phyloP scores from a whole-genome alignment of 2,329 filamentous ascomycete genomes.

The Fonsecaea erecta region DNA sequence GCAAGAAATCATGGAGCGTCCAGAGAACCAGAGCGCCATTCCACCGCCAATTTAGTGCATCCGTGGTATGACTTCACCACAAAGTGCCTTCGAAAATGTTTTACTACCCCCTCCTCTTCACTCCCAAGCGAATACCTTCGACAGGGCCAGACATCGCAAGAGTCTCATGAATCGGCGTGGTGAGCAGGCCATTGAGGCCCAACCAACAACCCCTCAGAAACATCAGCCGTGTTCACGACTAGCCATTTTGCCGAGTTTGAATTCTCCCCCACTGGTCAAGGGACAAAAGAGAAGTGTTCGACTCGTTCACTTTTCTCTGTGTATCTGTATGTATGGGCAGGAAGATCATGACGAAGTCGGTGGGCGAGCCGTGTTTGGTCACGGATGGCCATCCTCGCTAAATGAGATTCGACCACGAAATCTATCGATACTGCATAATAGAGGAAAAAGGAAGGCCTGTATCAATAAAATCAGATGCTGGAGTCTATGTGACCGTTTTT shows the following conservation, averaged over 20 bases:
- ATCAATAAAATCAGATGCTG: slow-evolving; percentile 22
- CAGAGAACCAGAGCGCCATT: slow-evolving; percentile 40
- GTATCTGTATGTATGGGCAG: slow-evolving; percentile 12
- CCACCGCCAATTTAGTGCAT: slow-evolving; percentile 55
- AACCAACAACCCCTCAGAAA: neutral
- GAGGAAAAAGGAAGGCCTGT: slow-evolving; percentile 27
- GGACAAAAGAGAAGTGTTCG: slow-evolving; percentile 4
- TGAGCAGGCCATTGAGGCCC: neutral
- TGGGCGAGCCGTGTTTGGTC: slow-evolving; percentile 1
- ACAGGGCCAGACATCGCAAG: neutral
- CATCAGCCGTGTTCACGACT: neutral
- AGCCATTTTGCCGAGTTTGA: neutral
- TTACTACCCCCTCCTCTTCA: slow-evolving; percentile 50
- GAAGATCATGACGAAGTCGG: slow-evolving; percentile 4
- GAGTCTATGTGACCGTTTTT: neutral
- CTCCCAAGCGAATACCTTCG: slow-evolving; percentile 36
- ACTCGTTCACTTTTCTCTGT: neutral
- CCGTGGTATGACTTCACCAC: neutral
- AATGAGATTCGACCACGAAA: slow-evolving; percentile 10
- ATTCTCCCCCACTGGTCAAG: neutral
- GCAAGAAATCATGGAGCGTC: slow-evolving; percentile 63
- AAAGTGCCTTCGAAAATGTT: slow-evolving; percentile 41
- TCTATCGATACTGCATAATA: slow-evolving; percentile 33
- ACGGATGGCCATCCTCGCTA: neutral
- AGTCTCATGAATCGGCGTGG: neutral